Evolutionary conservation across 2,329 filamentous ascomycete genomes (phyloP).

Genomic region (Penicillium janthinellum): DNA sequence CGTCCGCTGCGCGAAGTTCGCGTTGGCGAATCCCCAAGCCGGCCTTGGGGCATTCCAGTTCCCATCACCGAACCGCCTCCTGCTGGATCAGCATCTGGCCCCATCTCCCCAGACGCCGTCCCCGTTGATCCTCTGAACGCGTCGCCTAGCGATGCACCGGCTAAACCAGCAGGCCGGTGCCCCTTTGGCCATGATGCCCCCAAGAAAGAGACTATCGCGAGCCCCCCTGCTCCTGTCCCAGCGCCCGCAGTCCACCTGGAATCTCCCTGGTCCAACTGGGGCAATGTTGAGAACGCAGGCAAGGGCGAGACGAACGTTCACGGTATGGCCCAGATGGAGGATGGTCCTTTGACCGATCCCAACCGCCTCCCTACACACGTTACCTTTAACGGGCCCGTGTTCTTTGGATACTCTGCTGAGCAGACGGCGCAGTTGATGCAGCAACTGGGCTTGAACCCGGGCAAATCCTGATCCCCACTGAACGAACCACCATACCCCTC

Average conservation of each 20-base stretch:
- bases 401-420: slow-evolving; percentile 86
- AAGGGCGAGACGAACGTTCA: slow-evolving; percentile 4
- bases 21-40: slow-evolving; percentile 89
- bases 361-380: slow-evolving; percentile 60
- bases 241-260: slow-evolving; percentile 3
- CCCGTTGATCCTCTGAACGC: slow-evolving; percentile 15
- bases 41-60: slow-evolving; percentile 89
- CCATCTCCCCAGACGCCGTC: slow-evolving; percentile 22
- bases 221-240: neutral
- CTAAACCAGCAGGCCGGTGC: slow-evolving; percentile 34
- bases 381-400: slow-evolving; percentile 90
- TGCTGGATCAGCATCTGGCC: slow-evolving; percentile 21
- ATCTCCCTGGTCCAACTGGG: slow-evolving; percentile 14
- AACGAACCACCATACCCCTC: neutral
- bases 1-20: slow-evolving; percentile 82
- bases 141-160: slow-evolving; percentile 15
- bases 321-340: slow-evolving; percentile 13
- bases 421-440: slow-evolving; percentile 77
- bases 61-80: slow-evolving; percentile 55
- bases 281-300: slow-evolving; percentile 13
- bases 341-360: slow-evolving; percentile 8
- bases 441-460: slow-evolving; percentile 43
- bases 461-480: slow-evolving; percentile 9
- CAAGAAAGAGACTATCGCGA: slow-evolving; percentile 10
- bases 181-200: slow-evolving; percentile 38